phyloP scores from a whole-genome alignment of 495 filamentous ascomycete species.

The Annulohypoxylon nitens region DNA sequence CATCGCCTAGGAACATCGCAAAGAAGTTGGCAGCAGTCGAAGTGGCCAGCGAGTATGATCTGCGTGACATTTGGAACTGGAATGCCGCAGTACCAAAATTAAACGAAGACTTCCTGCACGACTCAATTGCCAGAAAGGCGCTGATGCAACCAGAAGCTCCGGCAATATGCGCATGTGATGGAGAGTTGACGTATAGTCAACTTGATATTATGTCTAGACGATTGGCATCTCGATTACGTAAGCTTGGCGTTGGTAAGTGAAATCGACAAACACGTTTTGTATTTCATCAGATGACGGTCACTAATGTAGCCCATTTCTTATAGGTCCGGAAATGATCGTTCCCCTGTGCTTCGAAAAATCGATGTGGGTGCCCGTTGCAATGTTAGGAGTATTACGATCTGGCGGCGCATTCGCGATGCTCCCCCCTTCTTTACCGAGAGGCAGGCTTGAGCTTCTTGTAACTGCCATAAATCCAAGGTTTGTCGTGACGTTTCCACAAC shows the following conservation, averaged over 20 bases:
- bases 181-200: conserved; percentile 1
- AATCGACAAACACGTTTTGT: neutral
- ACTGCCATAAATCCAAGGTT: neutral
- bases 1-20: neutral
- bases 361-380: conserved; percentile 1
- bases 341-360: neutral
- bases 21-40: neutral
- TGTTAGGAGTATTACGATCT: neutral
- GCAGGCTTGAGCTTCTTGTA: neutral
- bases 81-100: neutral
- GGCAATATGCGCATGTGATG: conserved; percentile 4
- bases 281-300: neutral
- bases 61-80: neutral
- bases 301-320: neutral
- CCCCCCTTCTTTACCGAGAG: neutral
- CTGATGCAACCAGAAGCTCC: neutral
- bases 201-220: neutral
- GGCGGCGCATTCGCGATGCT: neutral
- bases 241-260: neutral
- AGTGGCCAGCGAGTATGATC: neutral
- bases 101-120: neutral
- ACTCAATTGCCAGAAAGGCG: neutral
- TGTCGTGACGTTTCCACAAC: neutral
- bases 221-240: neutral
- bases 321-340: neutral